Evolutionary conservation across 345 rosid genomes (phyloP), one percentile per base, ranked within the genome.

Genomic region (Linum trigynum): DNA sequence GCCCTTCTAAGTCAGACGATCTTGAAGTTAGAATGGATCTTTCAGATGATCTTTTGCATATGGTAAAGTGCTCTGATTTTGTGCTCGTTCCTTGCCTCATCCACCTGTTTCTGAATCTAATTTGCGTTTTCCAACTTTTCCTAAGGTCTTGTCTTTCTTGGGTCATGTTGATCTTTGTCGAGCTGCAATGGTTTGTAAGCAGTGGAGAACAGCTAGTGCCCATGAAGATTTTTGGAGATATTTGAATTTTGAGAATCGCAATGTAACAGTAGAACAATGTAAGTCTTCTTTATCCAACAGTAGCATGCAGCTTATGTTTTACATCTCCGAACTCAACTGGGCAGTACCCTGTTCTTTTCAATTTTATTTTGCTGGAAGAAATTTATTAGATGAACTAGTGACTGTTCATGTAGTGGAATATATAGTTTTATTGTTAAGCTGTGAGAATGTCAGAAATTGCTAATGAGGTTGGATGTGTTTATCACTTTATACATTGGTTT

Each of bases 211-310:
- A 65, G 96, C 96, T 71, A 90, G 92, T 73, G 84, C 91, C 59
- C 97, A 94, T 81, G 99, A 94, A 77, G 97, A 88, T 71, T 90
- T 94, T 64, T 94, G 99, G 99, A 94, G 80, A 78, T 77, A 84
- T 80, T 81, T 94, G 82, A 83, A 88, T 79, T 91, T 94, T 75
- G 90, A 88, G 76, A 79, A 85, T 68, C 82, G 76, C 67, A 86
- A 84, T 67, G 82, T 91, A 69, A 85, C 96, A 37, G 57, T 81
- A 11, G 95, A 88, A 66, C 95, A 88, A 77, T 90, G 99, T 94
- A 82, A 86, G 97, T 78, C 66, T 55, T 63, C 55, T 40, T 15
- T 5, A 14, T 63, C 17, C 17, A 45, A 32, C 50, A 35, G 23
- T 35, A 39, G 35, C 8, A 67, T 59, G 11, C n/a, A 36, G 6